These are phyloP conservation scores for Millerozyma acaciae DNA, from an alignment of 805 yeast species.

Conservation along the genomic window DNA sequence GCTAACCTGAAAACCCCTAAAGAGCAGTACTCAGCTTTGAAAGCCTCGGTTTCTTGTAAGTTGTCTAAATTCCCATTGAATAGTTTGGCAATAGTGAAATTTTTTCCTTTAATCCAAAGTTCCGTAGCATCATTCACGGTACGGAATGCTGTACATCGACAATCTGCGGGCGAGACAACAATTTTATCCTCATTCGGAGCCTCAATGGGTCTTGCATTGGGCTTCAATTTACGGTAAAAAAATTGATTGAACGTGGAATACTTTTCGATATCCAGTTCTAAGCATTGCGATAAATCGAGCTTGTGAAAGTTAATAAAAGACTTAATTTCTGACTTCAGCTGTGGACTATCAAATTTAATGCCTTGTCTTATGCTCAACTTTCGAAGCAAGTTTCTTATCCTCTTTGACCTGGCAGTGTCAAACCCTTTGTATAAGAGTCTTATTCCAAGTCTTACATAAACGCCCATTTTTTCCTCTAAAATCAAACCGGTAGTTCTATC, in stretches of 20 bases:
- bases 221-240: constrained; percentile 73
- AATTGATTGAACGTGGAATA: constrained; percentile 83
- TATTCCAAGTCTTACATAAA: constrained; percentile 84
- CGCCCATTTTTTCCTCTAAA: constrained; percentile 90
- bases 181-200: constrained; percentile 46
- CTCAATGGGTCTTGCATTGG: constrained; percentile 69
- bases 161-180: constrained; percentile 80
- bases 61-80: constrained; percentile 44
- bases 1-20: constrained; percentile 84
- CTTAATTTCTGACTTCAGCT: constrained; percentile 62
- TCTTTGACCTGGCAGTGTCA: constrained; percentile 53
- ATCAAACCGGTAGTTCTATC: constrained; percentile 85
- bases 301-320: constrained; percentile 81
- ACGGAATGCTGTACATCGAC: constrained; percentile 70
- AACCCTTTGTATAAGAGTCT: constrained; percentile 76
- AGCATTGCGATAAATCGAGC: constrained; percentile 71
- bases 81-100: constrained; percentile 64
- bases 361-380: constrained; percentile 80
- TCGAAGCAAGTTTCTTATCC: constrained; percentile 57
- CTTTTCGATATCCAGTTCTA: constrained; percentile 40
- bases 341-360: constrained; percentile 67
- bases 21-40: constrained; percentile 44
- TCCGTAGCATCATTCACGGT: constrained; percentile 58
- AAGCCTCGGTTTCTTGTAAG: constrained; percentile 37
- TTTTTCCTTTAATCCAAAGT: constrained; percentile 87